Base-by-base conservation (phyloP, 139 green algal genomes). In the Micromonas commoda region DNA sequence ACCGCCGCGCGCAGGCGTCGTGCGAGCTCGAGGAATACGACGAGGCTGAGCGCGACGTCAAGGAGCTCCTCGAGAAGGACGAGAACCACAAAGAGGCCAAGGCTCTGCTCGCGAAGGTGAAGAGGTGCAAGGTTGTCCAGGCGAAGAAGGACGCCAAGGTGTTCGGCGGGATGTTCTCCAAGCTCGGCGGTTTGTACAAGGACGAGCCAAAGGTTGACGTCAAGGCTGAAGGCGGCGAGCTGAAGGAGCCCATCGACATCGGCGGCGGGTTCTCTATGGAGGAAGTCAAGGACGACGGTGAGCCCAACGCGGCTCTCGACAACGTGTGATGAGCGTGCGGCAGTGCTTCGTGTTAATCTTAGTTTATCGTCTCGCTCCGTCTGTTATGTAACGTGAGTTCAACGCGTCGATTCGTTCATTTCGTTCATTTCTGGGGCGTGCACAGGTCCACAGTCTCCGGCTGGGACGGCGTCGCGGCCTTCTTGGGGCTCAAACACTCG, bases 1-100 rank as follows among this genome's bases (percentile, higher is more conserved):
- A 93, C 86, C 83, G 94, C 38, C 77, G 92, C 0, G 92, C 94
- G 0, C 94, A 97, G 73, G 88, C 88, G 69, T 16, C 24, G 32
- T 69, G 64, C 28, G 65, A 38, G 54, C 66, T 71, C 54, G 65
- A 78, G 20, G 93, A 97, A 66, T 89, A 87, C 54, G 79, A 95
- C 9, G 92, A 97, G 73, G 60, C 71, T 13, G 20, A 57, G 38
- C 23, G 23, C 20, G 64, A 60, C 23, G 24, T 82, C 1, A 77
- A 77, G 45, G 77, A 89, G 90, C 13, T 88, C 91, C 77, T 91
- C 64, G 77, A 86, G 65, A 57, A 72, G 24, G 87, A 92, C 45
- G 82, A 86, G 6, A 53, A 73, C 2, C 89, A 88, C 68, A 26
- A 64, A 1, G 91, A 94, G 76, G 71, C 92, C 66, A 6, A 32